Base-by-base conservation (phyloP, 192 early-diverging fungal genomes). In the Thamnidium elegans region DNA sequence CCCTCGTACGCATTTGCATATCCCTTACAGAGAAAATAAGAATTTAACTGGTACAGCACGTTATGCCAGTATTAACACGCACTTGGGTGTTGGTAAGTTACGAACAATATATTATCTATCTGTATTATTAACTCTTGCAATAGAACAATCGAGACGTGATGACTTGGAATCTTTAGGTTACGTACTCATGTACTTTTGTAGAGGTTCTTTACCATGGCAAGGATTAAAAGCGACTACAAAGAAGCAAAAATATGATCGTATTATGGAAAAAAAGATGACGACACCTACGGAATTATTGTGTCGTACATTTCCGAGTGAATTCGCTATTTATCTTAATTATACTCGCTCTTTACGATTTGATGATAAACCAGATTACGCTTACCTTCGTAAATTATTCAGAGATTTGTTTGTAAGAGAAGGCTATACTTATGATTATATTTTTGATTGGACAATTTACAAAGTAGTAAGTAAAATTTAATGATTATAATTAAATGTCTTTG, bases 181-280 rank as follows among this genome's bases (percentile, higher is more conserved):
- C 71, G 88, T 94, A 8, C 81, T 94, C 56, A 89, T 94, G 84
- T 94, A 94, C 82, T 94, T 94, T 69, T 87, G 88, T 70, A 87
- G 90, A 36, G 92, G 92, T 4, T 84, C 83, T 63, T 78, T 94
- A 58, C 92, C 92, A 72, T 94, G 92, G 92, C 92, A 94, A 74
- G 92, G 92, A 17, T 74, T 93, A 50, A 91, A 90, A 74, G 92
- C 91, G 3, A 84, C 81, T 10, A 93, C 90, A 53, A 93, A 93
- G 79, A 92, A 92, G 74, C 89, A 92, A 88, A 93, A 93, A 78
- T 93, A 95, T 77, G 93, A 95, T 74, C 89, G 90, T 63, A 94
- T 94, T 62, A 91, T 92, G 92, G 92, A 93, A 64, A 92, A 90
- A 80, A 95, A 95, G 84, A 92, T 93, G 87, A 92, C 85, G 19